Percentiles rank a stretch among this genome's conserved stretches.
phyloP scores from a whole-genome alignment of 2,329 filamentous ascomycete species.

The Albophoma yamanashiensis region DNA sequence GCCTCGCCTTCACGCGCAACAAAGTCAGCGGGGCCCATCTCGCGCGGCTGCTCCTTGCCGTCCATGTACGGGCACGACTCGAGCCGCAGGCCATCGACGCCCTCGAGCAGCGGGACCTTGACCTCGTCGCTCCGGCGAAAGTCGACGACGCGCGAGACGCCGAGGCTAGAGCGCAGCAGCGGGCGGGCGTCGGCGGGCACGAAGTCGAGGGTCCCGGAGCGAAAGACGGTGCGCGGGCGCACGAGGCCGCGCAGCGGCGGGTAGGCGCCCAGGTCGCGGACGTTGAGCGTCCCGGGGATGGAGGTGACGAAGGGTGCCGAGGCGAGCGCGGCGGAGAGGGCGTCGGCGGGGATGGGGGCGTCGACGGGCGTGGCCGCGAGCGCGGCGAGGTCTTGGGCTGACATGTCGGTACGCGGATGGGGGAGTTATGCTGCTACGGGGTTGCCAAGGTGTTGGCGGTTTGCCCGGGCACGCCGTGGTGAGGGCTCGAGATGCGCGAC shows the following conservation, averaged over 20 bases:
- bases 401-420: neutral
- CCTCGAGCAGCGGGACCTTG: neutral
- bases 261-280: neutral
- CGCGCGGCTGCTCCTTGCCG: neutral
- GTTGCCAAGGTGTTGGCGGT: neutral
- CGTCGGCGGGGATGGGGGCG: neutral
- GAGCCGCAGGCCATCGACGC: neutral
- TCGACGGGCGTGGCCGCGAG: neutral
- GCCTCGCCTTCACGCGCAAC: neutral
- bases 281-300: neutral
- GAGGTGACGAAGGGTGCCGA: neutral
- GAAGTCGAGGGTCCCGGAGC: neutral
- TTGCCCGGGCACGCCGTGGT: neutral
- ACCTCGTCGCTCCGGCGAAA: neutral
- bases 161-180: neutral
- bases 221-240: neutral
- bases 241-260: neutral
- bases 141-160: neutral
- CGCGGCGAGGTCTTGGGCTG: neutral
- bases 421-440: neutral
- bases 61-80: neutral
- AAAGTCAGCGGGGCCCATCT: neutral
- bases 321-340: neutral
- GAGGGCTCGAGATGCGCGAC: neutral
- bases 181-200: neutral